Conservation (phyloP, 257 asterid genomes). For the Leonotis leonurus region DNA sequence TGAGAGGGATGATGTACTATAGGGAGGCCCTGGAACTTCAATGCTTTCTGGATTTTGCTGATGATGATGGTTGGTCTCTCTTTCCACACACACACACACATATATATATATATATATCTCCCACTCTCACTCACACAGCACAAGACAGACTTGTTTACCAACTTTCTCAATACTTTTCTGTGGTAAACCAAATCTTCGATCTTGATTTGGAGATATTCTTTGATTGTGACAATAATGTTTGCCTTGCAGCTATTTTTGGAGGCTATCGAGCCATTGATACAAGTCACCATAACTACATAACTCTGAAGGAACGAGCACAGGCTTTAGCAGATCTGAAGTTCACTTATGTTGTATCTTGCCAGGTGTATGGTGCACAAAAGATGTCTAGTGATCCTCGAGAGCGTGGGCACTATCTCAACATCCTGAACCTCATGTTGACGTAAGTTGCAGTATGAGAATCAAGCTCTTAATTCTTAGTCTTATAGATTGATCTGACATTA, state of each 20-base stretch:
- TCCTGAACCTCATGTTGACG: constrained; percentile 84
- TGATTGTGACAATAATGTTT: background rate
- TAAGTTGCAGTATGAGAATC: constrained; percentile 36
- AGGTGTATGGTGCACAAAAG: constrained; percentile 87
- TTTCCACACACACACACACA: background rate
- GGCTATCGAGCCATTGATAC: constrained; percentile 67
- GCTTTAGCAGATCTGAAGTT: constrained; percentile 97
- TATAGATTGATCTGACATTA: constrained; percentile 8
- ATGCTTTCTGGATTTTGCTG: constrained; percentile 88
- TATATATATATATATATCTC: background rate
- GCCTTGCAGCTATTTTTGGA: constrained; percentile 60
- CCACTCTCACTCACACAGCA: background rate
- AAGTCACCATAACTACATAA: constrained; percentile 37
- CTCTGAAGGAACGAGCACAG: constrained; percentile 52
- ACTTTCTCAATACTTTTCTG: constrained; percentile 1
- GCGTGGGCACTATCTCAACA: constrained; percentile 66
- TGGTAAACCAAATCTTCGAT: background rate
- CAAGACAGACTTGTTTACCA: background rate
- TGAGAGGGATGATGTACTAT: constrained; percentile 99
- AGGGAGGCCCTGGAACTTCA: constrained; percentile 88
- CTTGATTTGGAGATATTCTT: background rate
- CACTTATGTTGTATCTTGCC: constrained; percentile 97
- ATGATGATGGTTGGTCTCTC: constrained; percentile 58
- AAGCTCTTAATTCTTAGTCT: background rate
- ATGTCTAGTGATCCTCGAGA: constrained; percentile 62